A percentile compares a stretch with the other conserved stretches of the same genome.
Conservation (phyloP, 208 protist species). For the Wallacemonas sp. region DNA sequence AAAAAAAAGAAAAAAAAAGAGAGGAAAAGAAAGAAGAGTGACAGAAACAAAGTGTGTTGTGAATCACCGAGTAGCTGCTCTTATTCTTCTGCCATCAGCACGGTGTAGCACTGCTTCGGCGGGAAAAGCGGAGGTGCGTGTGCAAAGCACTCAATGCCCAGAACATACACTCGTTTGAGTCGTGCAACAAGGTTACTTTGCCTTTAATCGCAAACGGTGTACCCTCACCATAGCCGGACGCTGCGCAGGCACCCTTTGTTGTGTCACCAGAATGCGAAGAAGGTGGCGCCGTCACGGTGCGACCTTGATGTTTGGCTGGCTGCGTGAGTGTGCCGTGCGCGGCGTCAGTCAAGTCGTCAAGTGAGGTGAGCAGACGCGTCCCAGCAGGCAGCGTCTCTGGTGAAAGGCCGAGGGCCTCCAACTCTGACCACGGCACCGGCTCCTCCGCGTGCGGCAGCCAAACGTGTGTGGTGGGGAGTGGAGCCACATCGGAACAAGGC, state of each 20-base stretch:
- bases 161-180: slow-evolving; percentile 59
- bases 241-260: too few relatives aligned
- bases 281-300: too few relatives aligned
- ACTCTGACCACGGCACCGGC: slow-evolving; percentile 3
- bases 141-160: slow-evolving; percentile 56
- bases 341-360: too few relatives aligned
- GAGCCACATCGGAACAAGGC: too few relatives aligned
- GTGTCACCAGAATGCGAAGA: too few relatives aligned
- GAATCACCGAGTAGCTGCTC: too few relatives aligned
- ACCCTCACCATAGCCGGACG: not conserved
- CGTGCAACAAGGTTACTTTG: slow-evolving; percentile 26
- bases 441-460: slow-evolving; percentile 18
- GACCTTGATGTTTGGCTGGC: too few relatives aligned
- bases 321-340: too few relatives aligned
- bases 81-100: too few relatives aligned
- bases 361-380: slow-evolving; percentile 15
- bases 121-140: slow-evolving; percentile 43
- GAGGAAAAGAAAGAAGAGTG: not conserved
- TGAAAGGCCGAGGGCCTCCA: slow-evolving; percentile 7
- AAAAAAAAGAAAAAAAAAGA: not conserved
- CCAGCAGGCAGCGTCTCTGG: slow-evolving; percentile 1
- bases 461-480: slow-evolving; percentile 17
- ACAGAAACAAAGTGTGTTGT: slow-evolving; percentile 1
- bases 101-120: too few relatives aligned
- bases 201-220: slow-evolving; percentile 30